Evolutionary conservation across 495 filamentous ascomycete genomes (phyloP).

Genomic region (Hypoxylon lienhwacheense): DNA sequence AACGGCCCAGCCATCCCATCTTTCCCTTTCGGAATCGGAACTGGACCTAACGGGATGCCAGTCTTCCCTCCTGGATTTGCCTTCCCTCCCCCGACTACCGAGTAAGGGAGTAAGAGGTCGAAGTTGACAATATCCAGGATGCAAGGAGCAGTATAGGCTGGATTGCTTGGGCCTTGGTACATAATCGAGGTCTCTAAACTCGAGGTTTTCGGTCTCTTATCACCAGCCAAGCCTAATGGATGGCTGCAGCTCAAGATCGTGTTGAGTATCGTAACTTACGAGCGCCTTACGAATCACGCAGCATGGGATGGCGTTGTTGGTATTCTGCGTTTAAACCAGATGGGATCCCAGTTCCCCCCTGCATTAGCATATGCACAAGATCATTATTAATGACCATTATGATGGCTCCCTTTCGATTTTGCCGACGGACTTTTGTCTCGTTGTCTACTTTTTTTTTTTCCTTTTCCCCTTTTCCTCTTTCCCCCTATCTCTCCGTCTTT

Average conservation of each 20-base stretch:
- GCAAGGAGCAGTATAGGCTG: not conserved
- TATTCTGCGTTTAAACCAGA: constrained; percentile 14
- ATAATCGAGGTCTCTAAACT: not conserved
- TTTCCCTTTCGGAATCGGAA: constrained; percentile 62
- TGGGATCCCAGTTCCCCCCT: not conserved
- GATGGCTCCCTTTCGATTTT: not conserved
- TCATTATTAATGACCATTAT: constrained; percentile 1
- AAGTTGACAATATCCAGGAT: not conserved
- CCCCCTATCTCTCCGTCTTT: not conserved
- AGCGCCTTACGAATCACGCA: constrained; percentile 25
- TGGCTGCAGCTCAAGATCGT: not conserved
- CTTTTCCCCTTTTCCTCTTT: not conserved
- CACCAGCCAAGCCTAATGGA: not conserved
- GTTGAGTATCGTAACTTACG: constrained; percentile 3
- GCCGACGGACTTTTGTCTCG: constrained; percentile 13
- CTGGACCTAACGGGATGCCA: constrained; percentile 67
- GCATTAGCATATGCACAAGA: not conserved
- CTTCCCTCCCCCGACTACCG: constrained; percentile 40
- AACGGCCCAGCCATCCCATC: constrained; percentile 53
- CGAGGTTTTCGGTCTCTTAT: not conserved
- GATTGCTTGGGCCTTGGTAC: not conserved
- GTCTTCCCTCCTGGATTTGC: constrained; percentile 68
- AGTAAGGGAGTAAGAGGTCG: constrained; percentile 29
- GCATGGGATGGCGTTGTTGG: constrained; percentile 37
- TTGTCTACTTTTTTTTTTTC: not conserved